Percentiles rank a stretch among this genome's conserved stretches.
Evolutionary conservation across 257 asterid genomes (phyloP).

Genomic region (Penstemon davidsonii): DNA sequence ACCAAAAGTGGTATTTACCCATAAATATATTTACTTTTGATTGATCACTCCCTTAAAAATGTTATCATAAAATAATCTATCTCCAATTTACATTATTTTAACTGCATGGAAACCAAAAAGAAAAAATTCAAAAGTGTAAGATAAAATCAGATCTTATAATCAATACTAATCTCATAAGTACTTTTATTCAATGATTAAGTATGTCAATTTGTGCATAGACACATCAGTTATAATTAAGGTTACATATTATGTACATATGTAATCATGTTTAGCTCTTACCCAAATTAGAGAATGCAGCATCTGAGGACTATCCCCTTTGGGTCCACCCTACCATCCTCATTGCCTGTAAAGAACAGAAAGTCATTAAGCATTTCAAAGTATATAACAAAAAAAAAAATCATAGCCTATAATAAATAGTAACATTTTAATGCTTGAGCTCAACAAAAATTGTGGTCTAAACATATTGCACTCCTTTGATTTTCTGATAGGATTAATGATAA

Average conservation of each 20-base stretch:
- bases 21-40: too few relatives aligned
- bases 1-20: too few relatives aligned
- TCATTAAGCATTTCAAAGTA: background rate
- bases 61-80: too few relatives aligned
- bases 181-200: too few relatives aligned
- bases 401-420: background rate
- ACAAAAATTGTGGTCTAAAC: background rate
- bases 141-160: too few relatives aligned
- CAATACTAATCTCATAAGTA: too few relatives aligned
- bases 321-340: slow-evolving; percentile 71
- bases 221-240: too few relatives aligned
- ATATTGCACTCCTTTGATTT: background rate
- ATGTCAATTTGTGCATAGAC: too few relatives aligned
- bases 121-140: too few relatives aligned
- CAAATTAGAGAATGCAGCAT: slow-evolving; percentile 65
- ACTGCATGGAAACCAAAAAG: too few relatives aligned
- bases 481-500: background rate
- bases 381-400: background rate
- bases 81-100: too few relatives aligned
- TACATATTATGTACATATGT: slow-evolving; percentile 31
- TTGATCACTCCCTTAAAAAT: too few relatives aligned
- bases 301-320: slow-evolving; percentile 66
- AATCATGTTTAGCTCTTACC: slow-evolving; percentile 19
- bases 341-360: slow-evolving; percentile 44
- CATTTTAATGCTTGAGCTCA: background rate